Conservation (phyloP, 345 rosid genomes). For the Heritiera littoralis region DNA sequence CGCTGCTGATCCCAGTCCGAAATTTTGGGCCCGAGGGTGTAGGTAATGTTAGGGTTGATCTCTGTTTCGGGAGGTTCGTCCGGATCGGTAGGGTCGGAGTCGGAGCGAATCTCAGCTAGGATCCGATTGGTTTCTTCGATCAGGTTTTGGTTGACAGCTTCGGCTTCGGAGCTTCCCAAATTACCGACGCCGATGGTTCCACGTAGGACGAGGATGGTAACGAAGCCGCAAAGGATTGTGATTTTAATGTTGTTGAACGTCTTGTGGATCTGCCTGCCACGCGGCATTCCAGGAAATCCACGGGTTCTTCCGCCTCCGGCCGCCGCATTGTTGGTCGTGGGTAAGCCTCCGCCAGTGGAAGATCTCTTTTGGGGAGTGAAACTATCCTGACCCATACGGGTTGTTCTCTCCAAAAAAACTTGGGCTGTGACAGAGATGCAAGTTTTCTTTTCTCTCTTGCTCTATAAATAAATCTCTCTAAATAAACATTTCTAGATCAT, state of each 20-base stretch:
- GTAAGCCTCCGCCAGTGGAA: constrained; percentile 49
- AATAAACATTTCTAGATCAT: background rate
- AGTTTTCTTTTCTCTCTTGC: background rate
- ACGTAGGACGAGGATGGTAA: constrained; percentile 88
- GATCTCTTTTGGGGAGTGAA: constrained; percentile 66
- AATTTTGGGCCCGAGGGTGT: constrained; percentile 78
- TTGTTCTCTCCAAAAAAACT: background rate
- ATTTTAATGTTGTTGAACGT: constrained; percentile 89
- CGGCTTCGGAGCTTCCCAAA: constrained; percentile 70
- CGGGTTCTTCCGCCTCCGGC: constrained; percentile 48
- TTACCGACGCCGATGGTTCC: constrained; percentile 90
- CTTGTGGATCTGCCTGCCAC: constrained; percentile 86
- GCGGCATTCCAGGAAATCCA: constrained; percentile 37
- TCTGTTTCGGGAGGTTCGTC: constrained; percentile 53
- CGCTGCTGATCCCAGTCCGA: constrained; percentile 66
- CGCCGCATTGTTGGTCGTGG: constrained; percentile 47
- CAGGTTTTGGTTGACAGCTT: constrained; percentile 71
- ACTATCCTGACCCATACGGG: constrained; percentile 64
- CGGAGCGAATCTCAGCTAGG: constrained; percentile 88
- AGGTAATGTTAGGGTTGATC: constrained; percentile 58
- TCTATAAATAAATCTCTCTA: background rate
- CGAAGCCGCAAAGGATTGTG: constrained; percentile 91
- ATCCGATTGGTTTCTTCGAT: constrained; percentile 85
- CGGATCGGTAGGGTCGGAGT: constrained; percentile 65
- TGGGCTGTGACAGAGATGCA: background rate